Evolutionary conservation across 768 basidiomycete species (phyloP).

Genomic region (Tulasnella sp.): DNA sequence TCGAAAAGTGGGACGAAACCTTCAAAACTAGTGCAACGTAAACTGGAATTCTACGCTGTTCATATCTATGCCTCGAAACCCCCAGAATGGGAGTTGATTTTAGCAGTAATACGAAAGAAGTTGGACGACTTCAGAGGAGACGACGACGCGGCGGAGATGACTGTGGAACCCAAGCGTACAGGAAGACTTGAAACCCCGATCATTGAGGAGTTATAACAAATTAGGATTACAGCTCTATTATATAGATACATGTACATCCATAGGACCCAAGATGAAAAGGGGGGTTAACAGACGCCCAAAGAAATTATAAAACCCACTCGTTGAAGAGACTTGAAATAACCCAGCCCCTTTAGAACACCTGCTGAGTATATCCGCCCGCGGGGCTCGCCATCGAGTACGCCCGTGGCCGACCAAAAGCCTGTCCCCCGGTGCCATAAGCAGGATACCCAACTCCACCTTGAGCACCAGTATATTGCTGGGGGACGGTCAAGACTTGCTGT

Average conservation of each 20-base stretch:
- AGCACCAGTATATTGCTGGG: neutral
- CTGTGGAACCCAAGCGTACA: too few species aligned
- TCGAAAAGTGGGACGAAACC: neutral
- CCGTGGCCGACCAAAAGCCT: neutral
- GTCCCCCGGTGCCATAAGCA: neutral
- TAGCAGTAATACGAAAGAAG: conserved; percentile 20
- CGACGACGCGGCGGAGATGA: neutral
- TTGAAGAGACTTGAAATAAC: neutral
- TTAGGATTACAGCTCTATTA: neutral
- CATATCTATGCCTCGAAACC: conserved; percentile 40
- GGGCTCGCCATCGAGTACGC: neutral
- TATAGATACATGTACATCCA: neutral
- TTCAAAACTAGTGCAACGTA: conserved; percentile 50
- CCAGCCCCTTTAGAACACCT: neutral
- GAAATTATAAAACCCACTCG: neutral
- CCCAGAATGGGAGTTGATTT: neutral
- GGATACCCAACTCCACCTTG: neutral
- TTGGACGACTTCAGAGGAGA: neutral
- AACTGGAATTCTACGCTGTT: conserved; percentile 67
- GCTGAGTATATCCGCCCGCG: neutral
- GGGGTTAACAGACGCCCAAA: neutral
- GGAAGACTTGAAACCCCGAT: neutral
- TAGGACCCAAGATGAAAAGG: neutral
- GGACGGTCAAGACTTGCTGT: neutral
- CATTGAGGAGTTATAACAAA: neutral